A percentile compares a stretch with the other conserved stretches of the same genome.
phyloP scores from a whole-genome alignment of 371 early-diverging fungal genomes.

The Blakeslea trispora region DNA sequence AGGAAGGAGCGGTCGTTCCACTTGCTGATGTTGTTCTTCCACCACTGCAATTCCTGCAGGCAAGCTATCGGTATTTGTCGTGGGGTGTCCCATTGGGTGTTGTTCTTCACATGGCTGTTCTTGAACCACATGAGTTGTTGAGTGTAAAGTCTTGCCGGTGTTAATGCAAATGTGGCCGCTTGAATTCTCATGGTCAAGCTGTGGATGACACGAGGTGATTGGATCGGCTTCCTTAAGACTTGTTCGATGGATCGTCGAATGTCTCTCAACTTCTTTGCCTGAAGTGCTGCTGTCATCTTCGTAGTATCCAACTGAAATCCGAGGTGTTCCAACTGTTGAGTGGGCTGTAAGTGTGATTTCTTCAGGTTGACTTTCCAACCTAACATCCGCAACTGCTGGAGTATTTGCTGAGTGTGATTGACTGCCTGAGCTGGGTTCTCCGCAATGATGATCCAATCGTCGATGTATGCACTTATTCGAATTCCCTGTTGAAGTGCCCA shows the following conservation, averaged over 20 bases:
- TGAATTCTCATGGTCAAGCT: conserved; percentile 25
- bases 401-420: conserved; percentile 15
- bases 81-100: conserved; percentile 10
- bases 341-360: conserved; percentile 16
- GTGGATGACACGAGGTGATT: conserved; percentile 19
- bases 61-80: neutral
- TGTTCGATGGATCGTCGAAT: conserved; percentile 21
- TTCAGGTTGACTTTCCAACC: conserved; percentile 20
- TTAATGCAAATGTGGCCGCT: conserved; percentile 16
- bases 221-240: conserved; percentile 3
- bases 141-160: conserved; percentile 19
- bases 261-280: conserved; percentile 19
- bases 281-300: conserved; percentile 5
- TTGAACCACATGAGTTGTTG: conserved; percentile 14
- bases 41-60: neutral
- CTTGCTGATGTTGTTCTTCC: conserved; percentile 9
- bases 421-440: conserved; percentile 1
- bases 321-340: conserved; percentile 20
- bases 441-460: conserved; percentile 30
- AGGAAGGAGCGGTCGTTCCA: conserved; percentile 18
- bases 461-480: conserved; percentile 26
- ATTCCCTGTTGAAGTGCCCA: conserved; percentile 30
- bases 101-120: conserved; percentile 12
- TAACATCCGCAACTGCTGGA: conserved; percentile 18
- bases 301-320: conserved; percentile 13